These are phyloP conservation scores for Cryphonectria nitschkei DNA, from an alignment of 2,329 filamentous ascomycete species.

Conservation along the genomic window DNA sequence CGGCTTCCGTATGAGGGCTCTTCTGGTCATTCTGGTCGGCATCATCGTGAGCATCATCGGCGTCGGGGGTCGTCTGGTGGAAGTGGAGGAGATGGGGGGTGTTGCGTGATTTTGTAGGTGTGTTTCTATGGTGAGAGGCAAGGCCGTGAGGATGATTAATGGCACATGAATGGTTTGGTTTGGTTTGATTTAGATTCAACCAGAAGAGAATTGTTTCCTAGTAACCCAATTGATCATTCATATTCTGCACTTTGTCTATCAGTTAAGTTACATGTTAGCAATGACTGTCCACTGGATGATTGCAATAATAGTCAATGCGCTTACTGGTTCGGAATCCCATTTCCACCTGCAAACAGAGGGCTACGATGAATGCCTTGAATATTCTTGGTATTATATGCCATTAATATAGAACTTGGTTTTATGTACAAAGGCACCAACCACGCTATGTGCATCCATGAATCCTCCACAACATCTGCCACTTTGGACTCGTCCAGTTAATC, in stretches of 20 bases:
- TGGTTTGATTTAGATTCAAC: background rate
- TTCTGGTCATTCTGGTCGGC: background rate
- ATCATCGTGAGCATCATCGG: background rate
- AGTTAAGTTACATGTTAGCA: no score
- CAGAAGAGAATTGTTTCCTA: background rate
- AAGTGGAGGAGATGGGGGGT: background rate
- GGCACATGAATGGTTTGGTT: background rate
- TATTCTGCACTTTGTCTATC: background rate
- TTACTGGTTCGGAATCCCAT: no score
- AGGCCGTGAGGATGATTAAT: background rate
- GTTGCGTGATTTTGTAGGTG: background rate
- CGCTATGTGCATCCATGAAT: background rate
- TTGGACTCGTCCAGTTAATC: background rate
- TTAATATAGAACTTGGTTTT: background rate
- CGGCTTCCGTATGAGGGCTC: background rate
- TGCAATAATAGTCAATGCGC: no score
- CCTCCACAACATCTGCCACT: background rate
- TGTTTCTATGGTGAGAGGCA: background rate
- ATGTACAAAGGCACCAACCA: background rate
- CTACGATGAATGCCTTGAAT: no score
- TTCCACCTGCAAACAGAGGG: no score
- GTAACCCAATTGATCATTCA: background rate
- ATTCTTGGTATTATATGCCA: background rate
- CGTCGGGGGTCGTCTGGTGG: background rate
- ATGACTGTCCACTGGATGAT: no score